Base-by-base conservation (phyloP, 768 basidiomycete genomes). In the Leccinum ochraceum region DNA sequence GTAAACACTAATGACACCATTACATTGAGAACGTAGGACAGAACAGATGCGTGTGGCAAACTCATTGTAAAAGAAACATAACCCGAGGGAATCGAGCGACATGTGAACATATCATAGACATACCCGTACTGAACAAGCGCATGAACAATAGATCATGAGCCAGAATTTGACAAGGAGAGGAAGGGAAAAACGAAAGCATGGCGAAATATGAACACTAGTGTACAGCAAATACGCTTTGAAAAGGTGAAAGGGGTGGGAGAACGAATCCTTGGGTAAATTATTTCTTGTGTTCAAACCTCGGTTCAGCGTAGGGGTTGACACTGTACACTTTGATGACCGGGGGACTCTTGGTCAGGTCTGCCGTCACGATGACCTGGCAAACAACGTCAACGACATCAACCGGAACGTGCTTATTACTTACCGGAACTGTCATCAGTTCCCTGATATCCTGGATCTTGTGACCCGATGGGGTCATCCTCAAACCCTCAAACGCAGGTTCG, bases 281-380 rank as follows among this genome's bases (percentile, higher is more conserved):
- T 73, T 80, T 80, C 60, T 54, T 62, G 44, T 53, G 63, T 53
- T 63, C 67, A 34, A 2, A 32, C 74, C 83, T 83, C 64, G 78
- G 75, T 62, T 83, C 82, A 46, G 92, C 88, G 74, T 92, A 95
- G 8, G 94, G 94, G 71, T 95, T 95, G 69, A 94, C 91, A 68
- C 93, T 94, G 81, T 95, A 95, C 59, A 98, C 94, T 76, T 97
- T 95, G 81, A 98, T 90, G 69, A 98, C 92, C 4, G 95, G 95
- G 44, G 95, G 95, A 67, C 91, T 94, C 85, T 96, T 97, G 63
- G 93, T 94, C 67, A 96, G 77, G 74, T 98, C 95, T 34, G 94
- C 94, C 46, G 94, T 95, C 66, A 97, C 88, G 69, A 97, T 95
- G 66, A 95, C 94, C 92, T 94, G 66, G 3, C 60, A 14, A 44